These are phyloP conservation scores for Saccharata proteae DNA, from an alignment of 2,329 filamentous ascomycete species.

Conservation along the genomic window DNA sequence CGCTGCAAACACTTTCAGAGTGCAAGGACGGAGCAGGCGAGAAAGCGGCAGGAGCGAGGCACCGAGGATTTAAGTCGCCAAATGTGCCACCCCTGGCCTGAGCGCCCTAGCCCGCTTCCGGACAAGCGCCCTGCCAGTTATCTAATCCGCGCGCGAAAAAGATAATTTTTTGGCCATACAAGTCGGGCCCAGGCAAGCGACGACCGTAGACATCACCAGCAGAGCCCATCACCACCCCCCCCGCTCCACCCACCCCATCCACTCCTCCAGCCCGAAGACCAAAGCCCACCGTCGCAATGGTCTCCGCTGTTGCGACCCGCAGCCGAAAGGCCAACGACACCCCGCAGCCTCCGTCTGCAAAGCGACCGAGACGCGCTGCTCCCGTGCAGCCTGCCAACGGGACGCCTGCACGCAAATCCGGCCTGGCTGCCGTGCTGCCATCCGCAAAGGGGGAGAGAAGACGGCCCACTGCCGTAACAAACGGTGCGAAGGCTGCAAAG, in stretches of 20 bases:
- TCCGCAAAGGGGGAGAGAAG: conserved; percentile 17
- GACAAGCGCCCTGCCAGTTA: no score
- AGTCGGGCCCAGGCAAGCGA: no score
- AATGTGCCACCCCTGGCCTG: no score
- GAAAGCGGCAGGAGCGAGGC: no score
- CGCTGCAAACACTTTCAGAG: no score
- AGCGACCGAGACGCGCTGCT: conserved; percentile 26
- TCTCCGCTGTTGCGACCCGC: conserved; percentile 21
- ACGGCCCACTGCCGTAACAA: conserved; percentile 34
- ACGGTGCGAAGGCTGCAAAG: conserved; percentile 38
- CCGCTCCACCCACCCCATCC: conserved; percentile 6
- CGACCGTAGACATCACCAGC: no score
- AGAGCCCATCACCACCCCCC: conserved; percentile 4
- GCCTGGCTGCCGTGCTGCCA: conserved; percentile 20
- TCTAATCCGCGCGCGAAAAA: no score
- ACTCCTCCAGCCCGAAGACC: neutral
- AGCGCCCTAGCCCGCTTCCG: no score
- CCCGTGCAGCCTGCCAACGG: conserved; percentile 1
- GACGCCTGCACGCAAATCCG: conserved; percentile 11
- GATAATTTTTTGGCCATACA: no score
- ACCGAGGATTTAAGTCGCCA: no score
- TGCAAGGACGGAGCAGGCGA: no score
- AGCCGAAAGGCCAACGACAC: conserved; percentile 5
- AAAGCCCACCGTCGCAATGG: conserved; percentile 15
- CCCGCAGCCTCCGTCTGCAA: conserved; percentile 18